phyloP scores from a whole-genome alignment of 768 basidiomycete species.

The Pisolithus orientalis region DNA sequence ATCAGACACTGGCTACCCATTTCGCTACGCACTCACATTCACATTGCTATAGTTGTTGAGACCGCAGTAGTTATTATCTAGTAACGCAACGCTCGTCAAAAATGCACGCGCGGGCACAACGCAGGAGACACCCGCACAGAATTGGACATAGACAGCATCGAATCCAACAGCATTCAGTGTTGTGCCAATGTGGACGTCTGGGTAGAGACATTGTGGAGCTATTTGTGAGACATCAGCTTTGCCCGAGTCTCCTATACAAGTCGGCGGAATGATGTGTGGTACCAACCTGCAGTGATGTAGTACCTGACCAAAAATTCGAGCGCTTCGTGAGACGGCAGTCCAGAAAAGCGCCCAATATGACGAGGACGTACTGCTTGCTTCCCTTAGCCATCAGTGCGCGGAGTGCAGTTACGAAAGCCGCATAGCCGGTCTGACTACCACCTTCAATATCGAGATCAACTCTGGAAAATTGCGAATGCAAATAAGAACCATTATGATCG shows the following conservation, averaged over 20 bases:
- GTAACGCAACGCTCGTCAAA: too few relatives aligned
- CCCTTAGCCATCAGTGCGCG: constrained; percentile 23
- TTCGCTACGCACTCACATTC: constrained; percentile 19
- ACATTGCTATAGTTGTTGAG: constrained; percentile 37
- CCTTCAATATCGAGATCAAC: constrained; percentile 47
- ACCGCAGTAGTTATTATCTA: constrained; percentile 44
- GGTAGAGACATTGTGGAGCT: constrained; percentile 42
- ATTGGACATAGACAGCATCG: constrained; percentile 48
- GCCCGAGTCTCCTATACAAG: background rate
- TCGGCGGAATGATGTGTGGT: background rate
- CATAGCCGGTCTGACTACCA: constrained; percentile 26
- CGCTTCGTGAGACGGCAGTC: background rate
- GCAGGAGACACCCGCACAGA: constrained; percentile 25
- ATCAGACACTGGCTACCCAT: background rate
- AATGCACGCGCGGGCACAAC: background rate
- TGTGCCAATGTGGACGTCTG: constrained; percentile 38
- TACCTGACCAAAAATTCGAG: constrained; percentile 23
- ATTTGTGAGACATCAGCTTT: background rate
- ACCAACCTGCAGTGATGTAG: constrained; percentile 36
- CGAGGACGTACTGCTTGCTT: constrained; percentile 18
- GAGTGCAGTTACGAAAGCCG: constrained; percentile 24
- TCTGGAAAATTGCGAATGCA: constrained; percentile 3
- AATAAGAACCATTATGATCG: background rate
- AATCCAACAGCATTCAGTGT: constrained; percentile 38
- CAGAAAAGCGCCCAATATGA: background rate